Evolutionary conservation across 495 filamentous ascomycete genomes (phyloP), one percentile per base, ranked within the genome.

Genomic region (Podospora pseudocomata): DNA sequence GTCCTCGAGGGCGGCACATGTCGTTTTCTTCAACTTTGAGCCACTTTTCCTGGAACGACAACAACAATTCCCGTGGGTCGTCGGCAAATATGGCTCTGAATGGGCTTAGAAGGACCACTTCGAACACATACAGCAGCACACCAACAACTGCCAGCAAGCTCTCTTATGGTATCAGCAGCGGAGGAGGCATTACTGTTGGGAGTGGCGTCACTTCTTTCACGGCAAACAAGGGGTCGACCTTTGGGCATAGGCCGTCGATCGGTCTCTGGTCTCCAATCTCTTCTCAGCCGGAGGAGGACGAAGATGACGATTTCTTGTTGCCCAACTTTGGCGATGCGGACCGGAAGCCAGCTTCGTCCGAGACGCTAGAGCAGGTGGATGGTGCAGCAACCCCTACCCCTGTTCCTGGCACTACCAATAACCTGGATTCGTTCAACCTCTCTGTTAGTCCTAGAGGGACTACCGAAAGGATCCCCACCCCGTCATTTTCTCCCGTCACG

Each of bases 231-330:
- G 57, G 68, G 23, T 72, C 68, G 32, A 58, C 70, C 7, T 63
- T 70, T n/a, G 66, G 54, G 2, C 74, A 70, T 28, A 70, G 61
- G 66, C 72, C 71, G 16, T 80, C 72, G 19, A 74, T 67, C 23
- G 80, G 76, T 2, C 75, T 76, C 49, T 83, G 80, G 81, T 73
- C 75, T 23, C 80, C 79, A 16, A 72, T 66, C 16, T 65, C 57
- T 18, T 34, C 68, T 18, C 71, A 72, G 2, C 71, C 74, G 5
- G 71, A 78, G 5, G 66, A 73, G 5, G 80, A 80, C 13, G 78
- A 82, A 2, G 74, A 77, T 18, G 82, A 83, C 34, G 75, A 80
- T 34, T 76, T 81, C 59, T 80, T 86, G 72, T 67, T 84, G 7
- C 68, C 83, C 5, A 83, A 84, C 67, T 84, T 85, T 57, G 76